Conservation (phyloP, 1,139 yeast species). For the Saccharomyces hybrid region DNA sequence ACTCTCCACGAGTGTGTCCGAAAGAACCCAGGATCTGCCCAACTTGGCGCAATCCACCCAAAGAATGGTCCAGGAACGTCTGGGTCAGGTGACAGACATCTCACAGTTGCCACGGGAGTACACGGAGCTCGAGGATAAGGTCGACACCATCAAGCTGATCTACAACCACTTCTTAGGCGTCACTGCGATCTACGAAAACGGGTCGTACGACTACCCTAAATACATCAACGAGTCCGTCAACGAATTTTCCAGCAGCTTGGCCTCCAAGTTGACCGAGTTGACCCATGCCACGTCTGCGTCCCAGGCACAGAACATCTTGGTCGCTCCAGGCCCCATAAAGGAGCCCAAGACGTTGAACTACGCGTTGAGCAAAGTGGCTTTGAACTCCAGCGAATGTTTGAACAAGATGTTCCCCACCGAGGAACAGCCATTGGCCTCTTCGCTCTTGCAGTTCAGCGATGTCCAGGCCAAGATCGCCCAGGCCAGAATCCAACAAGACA, state of each 20-base stretch:
- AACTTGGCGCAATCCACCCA: slow-evolving; percentile 79
- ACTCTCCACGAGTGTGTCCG: slow-evolving; percentile 26
- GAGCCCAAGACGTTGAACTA: slow-evolving; percentile 83
- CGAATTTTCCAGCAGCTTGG: slow-evolving; percentile 63
- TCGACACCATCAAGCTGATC: slow-evolving; percentile 66
- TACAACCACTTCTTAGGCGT: slow-evolving; percentile 68
- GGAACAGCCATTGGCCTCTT: slow-evolving; percentile 35
- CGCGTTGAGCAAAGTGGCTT: slow-evolving; percentile 72
- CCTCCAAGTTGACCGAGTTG: slow-evolving; percentile 58
- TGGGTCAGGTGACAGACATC: slow-evolving; percentile 71
- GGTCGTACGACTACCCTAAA: slow-evolving; percentile 82
- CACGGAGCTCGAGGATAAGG: slow-evolving; percentile 61
- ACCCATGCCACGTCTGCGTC: slow-evolving; percentile 71
- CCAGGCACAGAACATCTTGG: slow-evolving; percentile 74
- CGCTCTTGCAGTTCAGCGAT: slow-evolving; percentile 44
- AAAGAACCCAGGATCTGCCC: slow-evolving; percentile 32
- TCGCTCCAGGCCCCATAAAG: slow-evolving; percentile 47
- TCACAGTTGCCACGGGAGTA: slow-evolving; percentile 83
- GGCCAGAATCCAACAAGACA: slow-evolving; percentile 79
- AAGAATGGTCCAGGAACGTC: slow-evolving; percentile 67
- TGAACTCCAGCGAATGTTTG: slow-evolving; percentile 38
- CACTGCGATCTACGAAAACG: slow-evolving; percentile 64
- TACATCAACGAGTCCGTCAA: slow-evolving; percentile 65
- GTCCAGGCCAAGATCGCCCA: slow-evolving; percentile 68
- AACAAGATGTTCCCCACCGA: slow-evolving; percentile 26